Evolutionary conservation across 2,329 filamentous ascomycete species (phyloP).

Genomic region (Juglanconis oblonga): DNA sequence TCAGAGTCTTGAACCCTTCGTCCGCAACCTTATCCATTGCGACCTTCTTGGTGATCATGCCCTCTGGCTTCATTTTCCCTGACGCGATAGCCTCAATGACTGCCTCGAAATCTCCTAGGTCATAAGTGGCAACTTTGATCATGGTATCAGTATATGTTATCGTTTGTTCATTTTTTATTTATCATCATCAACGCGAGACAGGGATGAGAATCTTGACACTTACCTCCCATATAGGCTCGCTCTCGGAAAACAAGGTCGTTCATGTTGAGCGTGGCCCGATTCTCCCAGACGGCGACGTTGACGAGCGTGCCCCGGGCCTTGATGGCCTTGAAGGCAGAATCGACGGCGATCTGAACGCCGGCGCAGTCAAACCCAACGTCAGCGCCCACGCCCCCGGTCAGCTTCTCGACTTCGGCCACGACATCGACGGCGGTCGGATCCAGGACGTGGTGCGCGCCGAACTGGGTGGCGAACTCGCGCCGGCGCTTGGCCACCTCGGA

Average conservation of each 20-base stretch:
- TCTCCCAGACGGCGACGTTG: conserved; percentile 27
- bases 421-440: conserved; percentile 20
- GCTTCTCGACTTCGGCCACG: conserved; percentile 13
- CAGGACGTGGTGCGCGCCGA: conserved; percentile 42
- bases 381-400: conserved; percentile 21
- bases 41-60: conserved; percentile 55
- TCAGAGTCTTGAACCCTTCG: conserved; percentile 48
- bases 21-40: conserved; percentile 47
- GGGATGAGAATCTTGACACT: background rate
- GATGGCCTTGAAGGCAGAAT: conserved; percentile 21
- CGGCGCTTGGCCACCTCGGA: conserved; percentile 51
- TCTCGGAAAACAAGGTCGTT: conserved; percentile 17
- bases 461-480: conserved; percentile 48
- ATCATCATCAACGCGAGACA: background rate
- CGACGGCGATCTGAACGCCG: conserved; percentile 20
- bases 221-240: conserved; percentile 20
- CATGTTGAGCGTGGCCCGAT: conserved; percentile 17
- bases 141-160: background rate
- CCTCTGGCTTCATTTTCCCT: conserved; percentile 38
- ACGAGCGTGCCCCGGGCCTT: conserved; percentile 24
- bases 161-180: too few species aligned
- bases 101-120: conserved; percentile 22
- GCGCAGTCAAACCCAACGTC: conserved; percentile 25
- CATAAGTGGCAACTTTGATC: conserved; percentile 13
- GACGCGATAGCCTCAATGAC: conserved; percentile 23